Percentiles rank a stretch among this genome's conserved stretches.
Evolutionary conservation across 2,329 filamentous ascomycete genomes (phyloP).

Genomic region (Bipolaris oryzae): DNA sequence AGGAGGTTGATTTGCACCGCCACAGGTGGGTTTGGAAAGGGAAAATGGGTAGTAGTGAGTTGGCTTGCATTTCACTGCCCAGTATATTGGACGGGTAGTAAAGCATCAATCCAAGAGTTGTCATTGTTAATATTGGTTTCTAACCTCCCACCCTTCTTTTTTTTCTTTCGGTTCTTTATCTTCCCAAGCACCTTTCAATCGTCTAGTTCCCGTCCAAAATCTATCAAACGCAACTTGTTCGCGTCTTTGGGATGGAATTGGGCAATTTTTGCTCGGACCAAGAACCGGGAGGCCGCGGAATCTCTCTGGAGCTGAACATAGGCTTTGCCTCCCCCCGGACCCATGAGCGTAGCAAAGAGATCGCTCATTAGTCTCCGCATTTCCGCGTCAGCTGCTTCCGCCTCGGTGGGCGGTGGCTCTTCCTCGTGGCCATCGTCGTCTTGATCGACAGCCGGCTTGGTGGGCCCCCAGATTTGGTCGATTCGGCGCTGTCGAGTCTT

Average conservation of each 20-base stretch:
- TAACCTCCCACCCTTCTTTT: too few relatives aligned
- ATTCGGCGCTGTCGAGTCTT: constrained; percentile 56
- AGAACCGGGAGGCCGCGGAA: constrained; percentile 59
- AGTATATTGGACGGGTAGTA: neutral
- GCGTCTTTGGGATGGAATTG: constrained; percentile 63
- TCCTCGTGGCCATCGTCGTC: constrained; percentile 22
- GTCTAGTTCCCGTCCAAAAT: constrained; percentile 56
- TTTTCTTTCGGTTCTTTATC: too few relatives aligned
- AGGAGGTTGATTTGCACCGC: constrained; percentile 7
- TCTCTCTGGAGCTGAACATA: constrained; percentile 58
- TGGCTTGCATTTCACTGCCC: neutral
- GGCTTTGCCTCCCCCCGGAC: constrained; percentile 46
- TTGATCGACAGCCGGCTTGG: constrained; percentile 29
- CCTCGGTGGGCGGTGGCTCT: constrained; percentile 47
- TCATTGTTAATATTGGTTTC: too few relatives aligned
- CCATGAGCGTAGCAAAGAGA: constrained; percentile 51
- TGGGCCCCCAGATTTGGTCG: constrained; percentile 56
- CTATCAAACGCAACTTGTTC: constrained; percentile 57
- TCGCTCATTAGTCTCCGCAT: constrained; percentile 55
- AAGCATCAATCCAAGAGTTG: too few relatives aligned
- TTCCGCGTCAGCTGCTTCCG: constrained; percentile 56
- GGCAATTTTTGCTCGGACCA: constrained; percentile 61
- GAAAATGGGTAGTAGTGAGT: neutral
- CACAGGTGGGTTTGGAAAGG: constrained; percentile 6
- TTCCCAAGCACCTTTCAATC: constrained; percentile 27